Evolutionary conservation across 192 early-diverging fungal genomes (phyloP).

Genomic region (Jimgerdemannia flammicorona): DNA sequence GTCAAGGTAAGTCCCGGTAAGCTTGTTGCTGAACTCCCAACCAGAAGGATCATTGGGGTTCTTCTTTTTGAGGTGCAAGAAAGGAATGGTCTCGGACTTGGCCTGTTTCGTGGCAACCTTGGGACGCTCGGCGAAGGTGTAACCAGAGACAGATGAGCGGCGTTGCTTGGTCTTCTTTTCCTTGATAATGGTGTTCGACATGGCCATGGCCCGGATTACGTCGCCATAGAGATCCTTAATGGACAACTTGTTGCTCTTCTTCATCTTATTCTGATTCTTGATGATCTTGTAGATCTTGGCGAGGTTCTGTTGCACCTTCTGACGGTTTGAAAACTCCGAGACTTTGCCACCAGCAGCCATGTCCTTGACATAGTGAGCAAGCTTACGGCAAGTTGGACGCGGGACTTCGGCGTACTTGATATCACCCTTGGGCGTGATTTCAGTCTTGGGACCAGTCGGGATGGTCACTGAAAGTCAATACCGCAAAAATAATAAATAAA

Average conservation of each 20-base stretch:
- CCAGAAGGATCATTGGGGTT: slow-evolving; percentile 61
- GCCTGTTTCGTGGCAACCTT: slow-evolving; percentile 32
- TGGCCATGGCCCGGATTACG: slow-evolving; percentile 66
- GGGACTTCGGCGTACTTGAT: slow-evolving; percentile 84
- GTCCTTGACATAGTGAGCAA: slow-evolving; percentile 89
- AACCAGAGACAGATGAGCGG: slow-evolving; percentile 36
- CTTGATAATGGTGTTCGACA: slow-evolving; percentile 70
- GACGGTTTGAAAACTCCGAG: slow-evolving; percentile 71
- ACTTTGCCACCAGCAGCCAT: slow-evolving; percentile 73
- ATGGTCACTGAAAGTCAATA: slow-evolving; percentile 56
- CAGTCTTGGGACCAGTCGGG: slow-evolving; percentile 80
- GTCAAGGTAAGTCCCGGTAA: slow-evolving; percentile 81
- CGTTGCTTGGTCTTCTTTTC: slow-evolving; percentile 49
- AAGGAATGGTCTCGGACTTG: slow-evolving; percentile 68
- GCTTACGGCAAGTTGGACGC: slow-evolving; percentile 79
- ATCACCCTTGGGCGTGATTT: slow-evolving; percentile 75
- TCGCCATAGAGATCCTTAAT: slow-evolving; percentile 69
- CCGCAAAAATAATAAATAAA: slow-evolving; percentile 7
- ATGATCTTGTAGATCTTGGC: slow-evolving; percentile 76
- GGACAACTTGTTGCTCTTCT: slow-evolving; percentile 65
- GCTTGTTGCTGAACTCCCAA: slow-evolving; percentile 78
- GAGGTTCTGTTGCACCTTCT: slow-evolving; percentile 75
- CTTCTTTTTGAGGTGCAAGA: slow-evolving; percentile 74
- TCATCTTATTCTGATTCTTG: slow-evolving; percentile 73
- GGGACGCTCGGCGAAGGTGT: slow-evolving; percentile 35